These are phyloP conservation scores for Elongisporangium senticosum DNA, from an alignment of 352 stramenopile genomes.

Conservation along the genomic window DNA sequence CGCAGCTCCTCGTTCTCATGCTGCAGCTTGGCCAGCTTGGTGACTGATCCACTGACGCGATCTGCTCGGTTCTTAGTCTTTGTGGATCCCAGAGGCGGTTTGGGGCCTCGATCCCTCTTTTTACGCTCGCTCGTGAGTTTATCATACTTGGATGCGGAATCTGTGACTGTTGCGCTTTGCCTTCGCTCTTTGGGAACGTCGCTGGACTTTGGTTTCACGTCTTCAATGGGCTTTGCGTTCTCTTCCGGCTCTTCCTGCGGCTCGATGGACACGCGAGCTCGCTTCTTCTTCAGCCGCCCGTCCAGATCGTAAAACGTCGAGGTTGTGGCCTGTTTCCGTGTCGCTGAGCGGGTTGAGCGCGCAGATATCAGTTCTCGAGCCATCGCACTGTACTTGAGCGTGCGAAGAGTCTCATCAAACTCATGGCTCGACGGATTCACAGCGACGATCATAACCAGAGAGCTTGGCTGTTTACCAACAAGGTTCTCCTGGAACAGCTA, in stretches of 20 bases:
- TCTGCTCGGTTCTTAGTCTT: constrained; percentile 2
- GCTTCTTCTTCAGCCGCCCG: constrained; percentile 37
- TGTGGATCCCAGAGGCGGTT: neutral
- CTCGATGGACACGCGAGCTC: constrained; percentile 22
- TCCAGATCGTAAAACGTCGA: constrained; percentile 49
- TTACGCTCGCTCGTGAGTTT: neutral
- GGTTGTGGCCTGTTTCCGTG: constrained; percentile 22
- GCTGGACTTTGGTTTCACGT: neutral
- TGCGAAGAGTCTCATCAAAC: constrained; percentile 96
- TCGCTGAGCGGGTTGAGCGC: constrained; percentile 23
- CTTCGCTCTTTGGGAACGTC: neutral
- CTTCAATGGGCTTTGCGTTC: neutral
- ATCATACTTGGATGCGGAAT: neutral
- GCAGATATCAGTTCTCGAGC: constrained; percentile 87
- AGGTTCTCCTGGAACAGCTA: constrained; percentile 95
- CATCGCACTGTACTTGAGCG: constrained; percentile 92
- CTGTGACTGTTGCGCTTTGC: neutral
- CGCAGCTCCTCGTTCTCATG: constrained; percentile 26
- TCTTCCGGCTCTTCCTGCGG: neutral
- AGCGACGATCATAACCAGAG: constrained; percentile 96
- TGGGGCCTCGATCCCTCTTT: neutral
- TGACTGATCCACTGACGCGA: neutral
- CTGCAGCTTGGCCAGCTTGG: constrained; percentile 13
- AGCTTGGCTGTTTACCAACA: constrained; percentile 68
- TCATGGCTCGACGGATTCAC: constrained; percentile 91